Conservation (phyloP, 78 protist genomes). For the Polysphondylium violaceum region DNA sequence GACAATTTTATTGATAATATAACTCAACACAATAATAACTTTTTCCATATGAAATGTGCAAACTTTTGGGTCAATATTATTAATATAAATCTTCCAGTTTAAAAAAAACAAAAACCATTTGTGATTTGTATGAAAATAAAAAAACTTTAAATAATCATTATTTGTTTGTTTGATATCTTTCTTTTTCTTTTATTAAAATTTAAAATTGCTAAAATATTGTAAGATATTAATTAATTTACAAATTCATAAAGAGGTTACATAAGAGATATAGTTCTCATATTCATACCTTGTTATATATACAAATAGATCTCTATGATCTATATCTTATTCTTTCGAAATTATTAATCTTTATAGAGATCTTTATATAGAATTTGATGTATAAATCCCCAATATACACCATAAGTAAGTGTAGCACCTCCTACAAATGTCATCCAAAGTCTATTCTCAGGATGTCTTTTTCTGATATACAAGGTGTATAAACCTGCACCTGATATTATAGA, state of each 20-base stretch:
- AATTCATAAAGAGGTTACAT: too few species aligned
- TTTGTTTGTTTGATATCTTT: too few species aligned
- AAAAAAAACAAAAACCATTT: neutral
- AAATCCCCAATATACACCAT: constrained; percentile 38
- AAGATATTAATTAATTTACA: too few species aligned
- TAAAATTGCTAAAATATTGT: too few species aligned
- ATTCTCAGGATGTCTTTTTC: constrained; percentile 9
- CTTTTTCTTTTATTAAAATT: too few species aligned
- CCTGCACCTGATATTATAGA: constrained; percentile 22
- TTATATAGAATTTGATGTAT: too few species aligned
- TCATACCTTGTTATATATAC: too few species aligned
- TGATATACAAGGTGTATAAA: neutral
- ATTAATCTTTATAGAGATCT: neutral
- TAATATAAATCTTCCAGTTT: constrained; percentile 42
- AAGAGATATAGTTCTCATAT: too few species aligned
- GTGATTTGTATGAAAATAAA: too few species aligned
- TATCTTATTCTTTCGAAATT: too few species aligned
- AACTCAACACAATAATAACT: constrained; percentile 19
- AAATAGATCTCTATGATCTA: too few species aligned
- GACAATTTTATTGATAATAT: constrained; percentile 28
- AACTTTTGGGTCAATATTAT: constrained; percentile 76
- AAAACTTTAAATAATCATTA: too few species aligned
- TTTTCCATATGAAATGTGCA: constrained; percentile 65
- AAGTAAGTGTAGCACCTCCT: constrained; percentile 14
- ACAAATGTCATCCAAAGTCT: constrained; percentile 8